Percentiles rank a stretch among this genome's conserved stretches.
Evolutionary conservation across 1,139 yeast species (phyloP).

Genomic region (Lizanozyma gosingica): DNA sequence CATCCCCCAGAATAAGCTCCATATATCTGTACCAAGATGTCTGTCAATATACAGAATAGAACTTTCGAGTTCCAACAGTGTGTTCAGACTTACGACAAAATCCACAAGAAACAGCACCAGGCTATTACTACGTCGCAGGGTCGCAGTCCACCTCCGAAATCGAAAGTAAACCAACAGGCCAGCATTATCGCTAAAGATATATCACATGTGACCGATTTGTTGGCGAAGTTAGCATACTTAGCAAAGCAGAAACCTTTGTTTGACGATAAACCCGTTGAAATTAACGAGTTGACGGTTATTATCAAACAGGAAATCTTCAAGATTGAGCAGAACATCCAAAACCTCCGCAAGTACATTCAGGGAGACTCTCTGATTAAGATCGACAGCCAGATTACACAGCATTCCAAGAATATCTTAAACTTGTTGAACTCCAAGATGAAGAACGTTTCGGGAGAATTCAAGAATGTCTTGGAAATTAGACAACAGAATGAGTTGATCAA

Average conservation of each 20-base stretch:
- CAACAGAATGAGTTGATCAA: slow-evolving; percentile 78
- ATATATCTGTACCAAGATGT: too few species aligned
- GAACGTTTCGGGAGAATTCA: slow-evolving; percentile 87
- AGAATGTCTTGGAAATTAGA: slow-evolving; percentile 76
- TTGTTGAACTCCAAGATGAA: slow-evolving; percentile 82
- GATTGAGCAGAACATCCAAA: slow-evolving; percentile 70
- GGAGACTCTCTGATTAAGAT: slow-evolving; percentile 36
- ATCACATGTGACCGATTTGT: slow-evolving; percentile 75
- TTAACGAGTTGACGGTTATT: slow-evolving; percentile 84
- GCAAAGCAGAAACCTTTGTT: slow-evolving; percentile 91
- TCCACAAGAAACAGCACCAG: slow-evolving; percentile 32
- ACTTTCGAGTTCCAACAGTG: slow-evolving; percentile 84
- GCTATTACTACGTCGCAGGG: slow-evolving; percentile 8
- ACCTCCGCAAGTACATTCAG: slow-evolving; percentile 46
- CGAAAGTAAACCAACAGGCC: slow-evolving; percentile 35
- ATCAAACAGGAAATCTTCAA: slow-evolving; percentile 89
- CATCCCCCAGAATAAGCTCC: too few species aligned
- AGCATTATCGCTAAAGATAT: slow-evolving; percentile 82
- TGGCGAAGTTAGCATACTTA: slow-evolving; percentile 70
- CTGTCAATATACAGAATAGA: slow-evolving; percentile 52
- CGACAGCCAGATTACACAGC: slow-evolving; percentile 56
- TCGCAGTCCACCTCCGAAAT: slow-evolving; percentile 5
- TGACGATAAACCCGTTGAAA: slow-evolving; percentile 91
- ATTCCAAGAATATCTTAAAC: slow-evolving; percentile 80
- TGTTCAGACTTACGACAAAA: slow-evolving; percentile 59